These are phyloP conservation scores for Verbascum thapsus DNA, from an alignment of 257 asterid genomes.

Conservation along the genomic window DNA sequence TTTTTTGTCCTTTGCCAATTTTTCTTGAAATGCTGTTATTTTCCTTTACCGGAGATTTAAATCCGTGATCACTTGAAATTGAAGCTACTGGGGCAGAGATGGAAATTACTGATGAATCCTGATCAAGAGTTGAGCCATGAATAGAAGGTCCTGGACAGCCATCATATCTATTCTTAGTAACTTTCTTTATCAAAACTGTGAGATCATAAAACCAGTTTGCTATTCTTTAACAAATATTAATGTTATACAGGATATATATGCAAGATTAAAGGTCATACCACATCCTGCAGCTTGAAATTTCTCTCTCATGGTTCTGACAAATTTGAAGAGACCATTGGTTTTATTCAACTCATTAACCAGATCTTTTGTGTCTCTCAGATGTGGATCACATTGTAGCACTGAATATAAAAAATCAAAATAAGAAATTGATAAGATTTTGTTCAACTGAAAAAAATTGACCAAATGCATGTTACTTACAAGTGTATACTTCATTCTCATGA, in stretches of 20 bases:
- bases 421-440: conserved; percentile 19
- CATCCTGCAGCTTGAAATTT: conserved; percentile 63
- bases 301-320: conserved; percentile 81
- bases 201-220: background rate
- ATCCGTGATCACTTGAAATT: conserved; percentile 59
- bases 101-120: conserved; percentile 48
- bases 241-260: background rate
- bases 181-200: background rate
- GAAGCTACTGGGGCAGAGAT: conserved; percentile 67
- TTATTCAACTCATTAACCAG: conserved; percentile 61
- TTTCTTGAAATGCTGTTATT: too few species aligned
- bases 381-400: conserved; percentile 80
- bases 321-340: conserved; percentile 77
- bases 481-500: conserved; percentile 73
- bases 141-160: conserved; percentile 47
- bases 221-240: background rate
- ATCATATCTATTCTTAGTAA: conserved; percentile 34
- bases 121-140: conserved; percentile 40
- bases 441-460: conserved; percentile 17
- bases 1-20: too few species aligned
- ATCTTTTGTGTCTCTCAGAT: conserved; percentile 55
- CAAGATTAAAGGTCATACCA: conserved; percentile 48
- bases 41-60: too few species aligned
- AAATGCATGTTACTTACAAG: conserved; percentile 53
- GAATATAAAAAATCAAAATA: conserved; percentile 25